Percentiles rank a stretch among this genome's conserved stretches.
phyloP scores from a whole-genome alignment of 2,329 filamentous ascomycete species.

The Pseudopithomyces chartarum region DNA sequence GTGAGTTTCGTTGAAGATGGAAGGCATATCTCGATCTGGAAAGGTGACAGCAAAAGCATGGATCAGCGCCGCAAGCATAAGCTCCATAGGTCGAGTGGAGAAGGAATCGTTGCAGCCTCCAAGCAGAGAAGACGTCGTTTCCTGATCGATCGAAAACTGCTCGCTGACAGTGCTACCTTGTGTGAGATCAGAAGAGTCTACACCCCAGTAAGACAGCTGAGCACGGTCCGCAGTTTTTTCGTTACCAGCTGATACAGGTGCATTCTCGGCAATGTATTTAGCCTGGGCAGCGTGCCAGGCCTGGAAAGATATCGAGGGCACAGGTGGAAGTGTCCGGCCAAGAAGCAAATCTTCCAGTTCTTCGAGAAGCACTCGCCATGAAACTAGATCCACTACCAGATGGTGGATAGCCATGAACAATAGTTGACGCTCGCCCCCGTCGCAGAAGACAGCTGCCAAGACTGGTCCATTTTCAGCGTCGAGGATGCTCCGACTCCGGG shows the following conservation, averaged over 20 bases:
- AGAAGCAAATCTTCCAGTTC: conserved; percentile 41
- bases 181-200: no score
- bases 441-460: conserved; percentile 49
- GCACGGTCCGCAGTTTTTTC: no score
- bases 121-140: conserved; percentile 36
- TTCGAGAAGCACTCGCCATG: conserved; percentile 45
- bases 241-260: no score
- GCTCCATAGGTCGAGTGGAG: conserved; percentile 42
- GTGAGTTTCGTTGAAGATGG: conserved; percentile 48
- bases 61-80: conserved; percentile 29
- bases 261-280: no score
- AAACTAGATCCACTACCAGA: conserved; percentile 44
- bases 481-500: no score
- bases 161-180: no score
- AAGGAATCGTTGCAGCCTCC: conserved; percentile 36
- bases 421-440: conserved; percentile 36
- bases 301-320: conserved; percentile 42
- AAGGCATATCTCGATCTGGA: no score
- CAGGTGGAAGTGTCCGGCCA: conserved; percentile 19
- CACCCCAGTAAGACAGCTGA: no score
- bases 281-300: conserved; percentile 25
- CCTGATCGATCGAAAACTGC: conserved; percentile 28
- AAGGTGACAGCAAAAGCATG: no score
- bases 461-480: conserved; percentile 44
- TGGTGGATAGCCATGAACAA: conserved; percentile 46